These are phyloP conservation scores for Gomphus bonarii DNA, from an alignment of 1,284 basidiomycete species.

Conservation along the genomic window DNA sequence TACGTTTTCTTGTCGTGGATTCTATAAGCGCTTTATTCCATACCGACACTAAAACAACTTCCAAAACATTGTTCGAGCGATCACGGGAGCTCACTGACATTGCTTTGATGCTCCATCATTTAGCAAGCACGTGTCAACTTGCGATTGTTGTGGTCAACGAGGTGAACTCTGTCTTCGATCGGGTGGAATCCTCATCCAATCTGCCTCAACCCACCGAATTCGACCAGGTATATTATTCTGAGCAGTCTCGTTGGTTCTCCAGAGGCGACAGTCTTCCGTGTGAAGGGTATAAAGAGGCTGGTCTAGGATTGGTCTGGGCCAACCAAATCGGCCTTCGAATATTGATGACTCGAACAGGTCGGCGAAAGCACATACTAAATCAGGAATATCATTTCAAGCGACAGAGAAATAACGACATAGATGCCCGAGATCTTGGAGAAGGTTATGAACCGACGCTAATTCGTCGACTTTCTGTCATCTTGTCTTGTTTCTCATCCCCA, in stretches of 20 bases:
- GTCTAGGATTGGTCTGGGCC: constrained; percentile 83
- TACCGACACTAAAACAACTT: constrained; percentile 45
- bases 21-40: constrained; percentile 72
- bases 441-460: constrained; percentile 35
- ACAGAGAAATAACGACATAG: constrained; percentile 13
- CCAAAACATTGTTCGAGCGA: constrained; percentile 53
- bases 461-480: constrained; percentile 62
- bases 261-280: constrained; percentile 45
- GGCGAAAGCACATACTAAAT: constrained; percentile 46
- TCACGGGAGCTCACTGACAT: constrained; percentile 60
- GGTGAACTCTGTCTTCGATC: constrained; percentile 66
- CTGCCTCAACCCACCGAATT: constrained; percentile 16
- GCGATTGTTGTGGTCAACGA: constrained; percentile 82
- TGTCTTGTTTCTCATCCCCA: constrained; percentile 52
- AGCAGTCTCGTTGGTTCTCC: constrained; percentile 71
- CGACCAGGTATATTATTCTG: constrained; percentile 48
- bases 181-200: constrained; percentile 13
- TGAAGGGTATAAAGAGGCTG: constrained; percentile 64
- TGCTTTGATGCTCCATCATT: constrained; percentile 52
- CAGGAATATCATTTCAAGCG: constrained; percentile 27
- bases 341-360: constrained; percentile 69
- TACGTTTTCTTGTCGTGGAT: constrained; percentile 72
- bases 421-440: constrained; percentile 15
- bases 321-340: constrained; percentile 80
- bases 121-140: constrained; percentile 53